phyloP scores from a whole-genome alignment of 1,139 yeast species.

The Sugiyamaella xylanicola region DNA sequence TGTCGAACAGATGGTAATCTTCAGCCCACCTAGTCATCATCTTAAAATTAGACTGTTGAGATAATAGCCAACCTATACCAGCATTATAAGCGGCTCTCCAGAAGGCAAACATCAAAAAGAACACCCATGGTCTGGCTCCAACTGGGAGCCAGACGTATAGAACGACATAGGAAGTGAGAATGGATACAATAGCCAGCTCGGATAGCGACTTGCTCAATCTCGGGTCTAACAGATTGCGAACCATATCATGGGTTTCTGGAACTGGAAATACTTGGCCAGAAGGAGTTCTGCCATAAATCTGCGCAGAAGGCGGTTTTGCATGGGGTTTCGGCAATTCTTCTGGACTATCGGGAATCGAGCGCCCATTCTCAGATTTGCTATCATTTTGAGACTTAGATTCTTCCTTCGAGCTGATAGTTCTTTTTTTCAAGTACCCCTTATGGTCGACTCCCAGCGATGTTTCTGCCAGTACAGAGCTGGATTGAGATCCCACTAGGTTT shows the following conservation, averaged over 20 bases:
- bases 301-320: not conserved
- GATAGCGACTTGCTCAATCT: constrained; percentile 66
- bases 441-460: not conserved
- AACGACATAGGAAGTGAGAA: constrained; percentile 55
- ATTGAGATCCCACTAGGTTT: not conserved
- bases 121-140: constrained; percentile 48
- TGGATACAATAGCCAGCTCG: constrained; percentile 59
- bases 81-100: constrained; percentile 80
- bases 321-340: not conserved
- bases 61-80: constrained; percentile 74
- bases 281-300: constrained; percentile 35
- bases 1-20: constrained; percentile 51
- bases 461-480: not conserved
- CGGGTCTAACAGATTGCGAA: constrained; percentile 79
- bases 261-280: constrained; percentile 53
- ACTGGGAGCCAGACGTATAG: constrained; percentile 48
- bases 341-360: not conserved
- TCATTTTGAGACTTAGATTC: not conserved
- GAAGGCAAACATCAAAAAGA: constrained; percentile 60
- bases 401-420: not conserved
- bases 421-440: not conserved
- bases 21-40: constrained; percentile 60
- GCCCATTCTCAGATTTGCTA: not conserved
- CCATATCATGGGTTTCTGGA: constrained; percentile 87
- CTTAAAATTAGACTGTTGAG: constrained; percentile 65